Base-by-base conservation (phyloP, 2,329 filamentous ascomycete genomes). In the Graphium sp. region DNA sequence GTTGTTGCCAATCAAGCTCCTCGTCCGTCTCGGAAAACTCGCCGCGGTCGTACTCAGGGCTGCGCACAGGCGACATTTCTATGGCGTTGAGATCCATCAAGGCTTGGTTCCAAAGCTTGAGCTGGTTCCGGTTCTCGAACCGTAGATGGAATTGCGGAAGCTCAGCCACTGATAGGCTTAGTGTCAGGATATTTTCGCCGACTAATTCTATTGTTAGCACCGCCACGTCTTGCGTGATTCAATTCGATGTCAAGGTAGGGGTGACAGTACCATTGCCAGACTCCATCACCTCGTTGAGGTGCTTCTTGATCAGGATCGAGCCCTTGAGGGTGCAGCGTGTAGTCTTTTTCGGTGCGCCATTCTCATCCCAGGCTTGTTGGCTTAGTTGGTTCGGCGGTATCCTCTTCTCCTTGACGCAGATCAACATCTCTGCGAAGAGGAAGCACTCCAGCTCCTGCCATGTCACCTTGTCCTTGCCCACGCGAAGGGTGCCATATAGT, bases 361-460 rank as follows among this genome's bases (percentile, higher is more conserved):
- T 56, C 30, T 70, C 70, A 28, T 73, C 76, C 67, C 80, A 85
- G 38, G 80, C 70, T 29, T 70, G 64, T 22, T 65, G 44, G 6
- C 34, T 60, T 7, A 26, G 35, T 42, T 42, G 30, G 15, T 52
- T 47, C 3, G 22, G 60, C 39, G 59, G 48, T 7, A 62, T 52
- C 56, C 85, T 93, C 66, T 94, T 95, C 55, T 95, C 89, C 54
- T 95, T 98, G 35, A 98, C 84, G 46, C 89, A 98, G 38, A 98
- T 98, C 42, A 98, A 77, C 89, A 98, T 98, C 56, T 98, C 89
- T 5, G 79, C 82, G 46, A 98, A 98, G 18, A 98, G 66, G 49
- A 83, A 98, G 50, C 89, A 98, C 49, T 98, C 85, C 31, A 98
- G 57, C 49, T 95, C 89, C 57, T 98, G 89, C 89, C 89, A 98